A percentile compares a stretch with the other conserved stretches of the same genome.
Conservation (phyloP, 1,139 yeast genomes). For the Magnusiomyces fungicola region DNA sequence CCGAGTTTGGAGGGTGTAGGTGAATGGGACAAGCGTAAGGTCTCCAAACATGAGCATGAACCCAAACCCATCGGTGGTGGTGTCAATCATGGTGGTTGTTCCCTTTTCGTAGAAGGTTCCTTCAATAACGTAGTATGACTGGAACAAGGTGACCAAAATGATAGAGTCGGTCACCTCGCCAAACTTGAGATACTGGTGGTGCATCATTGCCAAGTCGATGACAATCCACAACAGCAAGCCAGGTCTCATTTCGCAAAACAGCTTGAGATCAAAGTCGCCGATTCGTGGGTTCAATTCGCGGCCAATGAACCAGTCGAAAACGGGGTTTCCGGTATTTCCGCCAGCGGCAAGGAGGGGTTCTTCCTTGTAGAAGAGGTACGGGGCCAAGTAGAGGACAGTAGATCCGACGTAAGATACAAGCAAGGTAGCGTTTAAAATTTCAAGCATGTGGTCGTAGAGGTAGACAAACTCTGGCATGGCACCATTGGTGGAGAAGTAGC, state of each 20-base stretch:
- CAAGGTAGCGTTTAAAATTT: conserved; percentile 56
- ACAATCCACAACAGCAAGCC: conserved; percentile 84
- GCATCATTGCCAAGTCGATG: conserved; percentile 71
- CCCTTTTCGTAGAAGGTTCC: conserved; percentile 92
- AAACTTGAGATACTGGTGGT: conserved; percentile 59
- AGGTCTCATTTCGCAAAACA: conserved; percentile 91
- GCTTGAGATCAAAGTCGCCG: conserved; percentile 77
- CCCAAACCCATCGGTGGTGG: conserved; percentile 95
- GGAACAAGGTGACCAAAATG: conserved; percentile 58
- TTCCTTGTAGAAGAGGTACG: conserved; percentile 50
- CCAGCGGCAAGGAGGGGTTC: conserved; percentile 76
- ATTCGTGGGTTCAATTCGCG: conserved; percentile 90
- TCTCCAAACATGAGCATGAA: conserved; percentile 95
- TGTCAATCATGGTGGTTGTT: conserved; percentile 85
- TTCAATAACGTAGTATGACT: conserved; percentile 78
- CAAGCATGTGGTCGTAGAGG: conserved; percentile 59
- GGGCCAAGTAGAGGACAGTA: conserved; percentile 53
- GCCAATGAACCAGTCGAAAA: conserved; percentile 96
- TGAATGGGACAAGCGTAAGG: conserved; percentile 87
- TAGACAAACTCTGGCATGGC: conserved; percentile 73
- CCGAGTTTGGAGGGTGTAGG: conserved; percentile 80
- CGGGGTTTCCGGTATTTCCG: conserved; percentile 69
- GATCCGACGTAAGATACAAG: conserved; percentile 60
- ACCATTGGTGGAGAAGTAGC: conserved; percentile 46
- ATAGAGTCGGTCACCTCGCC: conserved; percentile 69